phyloP scores from a whole-genome alignment of 495 filamentous ascomycete genomes.

The Patellaria atrata region DNA sequence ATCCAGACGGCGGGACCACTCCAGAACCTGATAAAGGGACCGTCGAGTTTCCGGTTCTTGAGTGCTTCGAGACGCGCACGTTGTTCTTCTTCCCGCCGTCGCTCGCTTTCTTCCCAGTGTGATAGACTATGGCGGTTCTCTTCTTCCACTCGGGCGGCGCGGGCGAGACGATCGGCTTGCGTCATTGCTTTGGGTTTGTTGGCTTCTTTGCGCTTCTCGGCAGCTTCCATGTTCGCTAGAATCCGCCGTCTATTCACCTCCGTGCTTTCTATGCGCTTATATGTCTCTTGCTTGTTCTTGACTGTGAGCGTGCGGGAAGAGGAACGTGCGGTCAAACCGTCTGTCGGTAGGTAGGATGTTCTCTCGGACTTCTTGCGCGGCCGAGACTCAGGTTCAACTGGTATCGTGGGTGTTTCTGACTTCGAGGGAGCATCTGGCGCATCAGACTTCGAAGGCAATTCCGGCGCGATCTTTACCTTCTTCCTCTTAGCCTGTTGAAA shows the following conservation, averaged over 20 bases:
- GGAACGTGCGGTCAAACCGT: constrained; percentile 65
- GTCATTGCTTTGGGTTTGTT: constrained; percentile 71
- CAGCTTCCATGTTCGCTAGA: constrained; percentile 74
- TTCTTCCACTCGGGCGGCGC: constrained; percentile 71
- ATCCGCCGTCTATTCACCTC: constrained; percentile 67
- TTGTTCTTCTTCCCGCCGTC: constrained; percentile 67
- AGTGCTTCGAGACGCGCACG: constrained; percentile 67
- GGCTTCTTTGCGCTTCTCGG: constrained; percentile 58
- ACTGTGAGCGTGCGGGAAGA: constrained; percentile 74
- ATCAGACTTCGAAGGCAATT: too few species aligned
- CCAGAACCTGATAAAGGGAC: constrained; percentile 85
- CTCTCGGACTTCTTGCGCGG: constrained; percentile 91
- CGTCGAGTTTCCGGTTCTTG: constrained; percentile 71
- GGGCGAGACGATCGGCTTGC: constrained; percentile 71
- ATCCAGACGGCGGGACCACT: constrained; percentile 70
- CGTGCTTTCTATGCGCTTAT: constrained; percentile 68
- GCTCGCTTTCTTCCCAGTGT: constrained; percentile 86
- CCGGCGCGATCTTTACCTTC: constrained; percentile 54
- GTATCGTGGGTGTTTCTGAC: constrained; percentile 37
- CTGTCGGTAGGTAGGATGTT: constrained; percentile 74
- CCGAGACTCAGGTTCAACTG: constrained; percentile 43
- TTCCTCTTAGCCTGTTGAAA: constrained; percentile 43
- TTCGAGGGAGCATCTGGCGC: constrained; percentile 33
- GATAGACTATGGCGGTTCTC: constrained; percentile 83
- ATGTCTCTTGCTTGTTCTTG: constrained; percentile 68